Percentiles rank a stretch among this genome's conserved stretches.
Evolutionary conservation across 1,284 basidiomycete genomes (phyloP).

Genomic region (Grifola frondosa): DNA sequence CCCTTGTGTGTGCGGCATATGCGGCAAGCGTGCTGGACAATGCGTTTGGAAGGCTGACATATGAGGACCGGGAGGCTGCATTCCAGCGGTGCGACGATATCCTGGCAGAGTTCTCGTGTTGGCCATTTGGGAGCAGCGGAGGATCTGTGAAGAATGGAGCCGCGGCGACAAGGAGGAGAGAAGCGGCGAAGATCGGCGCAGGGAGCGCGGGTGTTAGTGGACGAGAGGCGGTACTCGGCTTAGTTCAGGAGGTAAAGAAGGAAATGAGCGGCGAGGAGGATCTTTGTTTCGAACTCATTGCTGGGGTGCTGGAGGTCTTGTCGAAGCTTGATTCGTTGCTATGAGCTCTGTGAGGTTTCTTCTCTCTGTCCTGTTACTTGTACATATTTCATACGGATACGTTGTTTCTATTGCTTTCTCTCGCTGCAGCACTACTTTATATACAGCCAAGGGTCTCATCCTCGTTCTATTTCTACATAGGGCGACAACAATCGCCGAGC

Average conservation of each 20-base stretch:
- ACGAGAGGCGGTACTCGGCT: conserved; percentile 75
- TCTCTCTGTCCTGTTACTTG: conserved; percentile 1
- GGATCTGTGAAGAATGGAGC: conserved; percentile 26
- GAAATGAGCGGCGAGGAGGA: conserved; percentile 72
- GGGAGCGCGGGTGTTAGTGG: conserved; percentile 50
- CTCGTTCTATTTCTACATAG: no score
- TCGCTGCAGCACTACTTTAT: no score
- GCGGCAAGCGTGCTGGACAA: conserved; percentile 95
- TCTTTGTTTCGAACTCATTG: conserved; percentile 83
- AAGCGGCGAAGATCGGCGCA: conserved; percentile 52
- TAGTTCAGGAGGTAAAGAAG: conserved; percentile 77
- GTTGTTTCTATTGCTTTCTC: no score
- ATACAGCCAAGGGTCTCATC: no score
- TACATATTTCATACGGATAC: no score
- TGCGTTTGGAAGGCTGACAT: conserved; percentile 81
- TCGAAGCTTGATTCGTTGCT: conserved; percentile 84
- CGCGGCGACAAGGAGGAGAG: conserved; percentile 36
- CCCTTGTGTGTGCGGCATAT: conserved; percentile 84
- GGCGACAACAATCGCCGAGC: no score
- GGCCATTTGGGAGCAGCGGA: conserved; percentile 75
- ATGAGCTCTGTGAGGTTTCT: conserved; percentile 19
- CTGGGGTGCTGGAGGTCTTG: conserved; percentile 88
- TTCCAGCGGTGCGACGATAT: conserved; percentile 92
- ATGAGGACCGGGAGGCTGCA: conserved; percentile 89
- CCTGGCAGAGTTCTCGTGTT: conserved; percentile 83